A percentile compares a stretch with the other conserved stretches of the same genome.
phyloP scores from a whole-genome alignment of 139 green algal species.

The Closterium sp. region DNA sequence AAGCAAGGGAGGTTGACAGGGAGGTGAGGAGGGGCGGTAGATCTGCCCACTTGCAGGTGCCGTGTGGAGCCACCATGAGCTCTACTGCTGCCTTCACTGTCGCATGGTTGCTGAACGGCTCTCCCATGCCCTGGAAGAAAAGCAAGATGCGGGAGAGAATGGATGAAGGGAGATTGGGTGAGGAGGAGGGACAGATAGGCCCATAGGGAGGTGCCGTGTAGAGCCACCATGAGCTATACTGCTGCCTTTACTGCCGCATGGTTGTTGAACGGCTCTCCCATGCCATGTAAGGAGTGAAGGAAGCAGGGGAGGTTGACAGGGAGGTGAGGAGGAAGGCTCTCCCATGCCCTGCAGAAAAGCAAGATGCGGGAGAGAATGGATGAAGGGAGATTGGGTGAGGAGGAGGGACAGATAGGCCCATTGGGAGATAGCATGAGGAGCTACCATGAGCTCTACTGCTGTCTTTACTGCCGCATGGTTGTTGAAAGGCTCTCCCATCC shows the following conservation, averaged over 20 bases:
- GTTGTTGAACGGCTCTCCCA: neutral
- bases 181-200: too few species aligned
- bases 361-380: too few species aligned
- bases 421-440: too few species aligned
- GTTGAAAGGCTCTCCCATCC: conserved; percentile 94
- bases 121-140: conserved; percentile 72
- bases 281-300: neutral
- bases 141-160: neutral
- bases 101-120: conserved; percentile 95
- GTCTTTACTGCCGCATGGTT: conserved; percentile 85
- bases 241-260: neutral
- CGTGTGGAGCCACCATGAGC: conserved; percentile 66
- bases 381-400: too few species aligned
- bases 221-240: neutral
- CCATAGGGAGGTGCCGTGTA: neutral
- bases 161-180: too few species aligned
- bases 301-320: neutral
- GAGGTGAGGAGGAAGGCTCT: too few species aligned
- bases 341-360: too few species aligned
- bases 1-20: neutral
- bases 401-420: too few species aligned
- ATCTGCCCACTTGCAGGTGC: too few species aligned
- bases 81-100: conserved; percentile 71
- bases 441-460: conserved; percentile 73
- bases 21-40: too few species aligned